These are phyloP conservation scores for Coemansia asiatica DNA, from an alignment of 192 early-diverging fungal species.

Conservation along the genomic window DNA sequence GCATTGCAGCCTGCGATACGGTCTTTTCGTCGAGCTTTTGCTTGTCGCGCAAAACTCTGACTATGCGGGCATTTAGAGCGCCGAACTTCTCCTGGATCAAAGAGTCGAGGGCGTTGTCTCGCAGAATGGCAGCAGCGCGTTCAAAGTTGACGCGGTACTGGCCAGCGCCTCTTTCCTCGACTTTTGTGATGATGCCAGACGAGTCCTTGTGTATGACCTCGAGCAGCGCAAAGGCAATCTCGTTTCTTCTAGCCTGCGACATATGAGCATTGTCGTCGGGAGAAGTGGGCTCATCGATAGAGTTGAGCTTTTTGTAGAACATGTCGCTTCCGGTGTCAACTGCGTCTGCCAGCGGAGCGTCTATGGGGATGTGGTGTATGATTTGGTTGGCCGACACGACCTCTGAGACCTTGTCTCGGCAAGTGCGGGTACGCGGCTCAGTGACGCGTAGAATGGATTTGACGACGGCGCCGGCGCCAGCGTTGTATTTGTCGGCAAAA, in stretches of 20 bases:
- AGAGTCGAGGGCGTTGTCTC: slow-evolving; percentile 57
- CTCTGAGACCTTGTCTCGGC: slow-evolving; percentile 54
- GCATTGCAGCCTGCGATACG: slow-evolving; percentile 65
- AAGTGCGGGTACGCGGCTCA: slow-evolving; percentile 60
- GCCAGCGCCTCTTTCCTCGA: slow-evolving; percentile 61
- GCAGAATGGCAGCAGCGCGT: slow-evolving; percentile 57
- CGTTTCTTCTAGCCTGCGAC: slow-evolving; percentile 14
- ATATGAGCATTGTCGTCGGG: slow-evolving; percentile 6
- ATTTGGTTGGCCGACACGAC: slow-evolving; percentile 57
- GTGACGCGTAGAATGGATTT: slow-evolving; percentile 59
- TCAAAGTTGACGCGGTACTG: slow-evolving; percentile 64
- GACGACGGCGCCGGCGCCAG: slow-evolving; percentile 61
- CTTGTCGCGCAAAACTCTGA: slow-evolving; percentile 68
- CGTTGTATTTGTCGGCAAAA: slow-evolving; percentile 63
- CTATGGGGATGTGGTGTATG: slow-evolving; percentile 48
- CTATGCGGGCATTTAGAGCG: slow-evolving; percentile 59
- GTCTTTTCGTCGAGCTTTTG: slow-evolving; percentile 75
- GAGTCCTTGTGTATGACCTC: slow-evolving; percentile 58
- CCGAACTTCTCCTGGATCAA: slow-evolving; percentile 65
- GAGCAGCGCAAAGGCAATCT: slow-evolving; percentile 61
- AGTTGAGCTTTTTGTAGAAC: slow-evolving; percentile 28
- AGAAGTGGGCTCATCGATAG: slow-evolving; percentile 14
- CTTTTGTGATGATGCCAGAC: slow-evolving; percentile 58
- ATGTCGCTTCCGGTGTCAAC: slow-evolving; percentile 47
- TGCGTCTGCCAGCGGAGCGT: slow-evolving; percentile 29